Conservation (phyloP, 768 basidiomycete genomes). For the Chalciporus chontae region DNA sequence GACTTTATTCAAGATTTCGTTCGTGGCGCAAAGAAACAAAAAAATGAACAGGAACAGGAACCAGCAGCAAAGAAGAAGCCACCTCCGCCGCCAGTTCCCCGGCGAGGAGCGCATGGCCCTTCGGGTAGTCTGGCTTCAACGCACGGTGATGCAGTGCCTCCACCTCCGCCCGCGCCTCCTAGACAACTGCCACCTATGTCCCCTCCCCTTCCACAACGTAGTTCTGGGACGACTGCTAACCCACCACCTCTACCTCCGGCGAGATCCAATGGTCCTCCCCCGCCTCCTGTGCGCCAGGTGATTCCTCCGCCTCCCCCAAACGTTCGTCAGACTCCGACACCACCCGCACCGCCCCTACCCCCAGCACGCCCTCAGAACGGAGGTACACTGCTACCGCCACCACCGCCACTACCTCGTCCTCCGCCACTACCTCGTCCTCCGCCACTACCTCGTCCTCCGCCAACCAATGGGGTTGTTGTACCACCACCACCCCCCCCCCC, state of each 20-base stretch:
- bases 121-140: conserved; percentile 26
- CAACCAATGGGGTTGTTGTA: conserved; percentile 19
- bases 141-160: conserved; percentile 20
- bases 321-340: conserved; percentile 20
- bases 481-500: conserved; percentile 40
- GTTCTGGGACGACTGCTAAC: conserved; percentile 25
- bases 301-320: conserved; percentile 27
- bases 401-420: conserved; percentile 36
- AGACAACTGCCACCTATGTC: conserved; percentile 29
- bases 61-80: conserved; percentile 45
- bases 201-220: conserved; percentile 25
- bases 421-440: conserved; percentile 33
- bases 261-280: conserved; percentile 26
- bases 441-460: conserved; percentile 35
- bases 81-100: conserved; percentile 36
- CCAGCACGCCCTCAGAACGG: conserved; percentile 24
- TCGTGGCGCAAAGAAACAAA: conserved; percentile 38
- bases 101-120: conserved; percentile 24
- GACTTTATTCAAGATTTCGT: conserved; percentile 89
- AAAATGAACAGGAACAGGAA: conserved; percentile 33
- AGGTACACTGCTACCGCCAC: conserved; percentile 21
- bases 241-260: conserved; percentile 28
- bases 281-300: conserved; percentile 35
- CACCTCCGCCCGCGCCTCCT: conserved; percentile 33
- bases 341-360: conserved; percentile 41